Evolutionary conservation across 495 filamentous ascomycete species (phyloP).

Genomic region (Neurospora africana): DNA sequence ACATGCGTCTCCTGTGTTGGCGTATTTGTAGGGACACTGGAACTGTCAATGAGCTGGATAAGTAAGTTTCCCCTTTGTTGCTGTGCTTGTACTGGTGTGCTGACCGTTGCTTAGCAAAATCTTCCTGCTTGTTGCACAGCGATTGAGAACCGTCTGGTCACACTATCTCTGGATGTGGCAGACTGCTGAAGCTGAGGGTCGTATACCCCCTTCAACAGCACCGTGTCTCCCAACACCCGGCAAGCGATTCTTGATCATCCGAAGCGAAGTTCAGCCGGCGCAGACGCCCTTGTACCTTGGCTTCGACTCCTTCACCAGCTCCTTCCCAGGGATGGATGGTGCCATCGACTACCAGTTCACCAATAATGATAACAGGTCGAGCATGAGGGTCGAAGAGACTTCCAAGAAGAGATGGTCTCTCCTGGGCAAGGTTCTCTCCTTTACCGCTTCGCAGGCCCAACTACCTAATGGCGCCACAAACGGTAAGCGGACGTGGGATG

Average conservation of each 20-base stretch:
- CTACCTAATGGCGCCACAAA: background rate
- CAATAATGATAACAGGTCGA: constrained; percentile 1
- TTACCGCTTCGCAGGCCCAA: constrained; percentile 25
- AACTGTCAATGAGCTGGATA: constrained; percentile 53
- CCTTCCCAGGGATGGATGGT: constrained; percentile 2
- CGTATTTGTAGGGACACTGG: constrained; percentile 72
- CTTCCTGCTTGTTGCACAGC: constrained; percentile 55
- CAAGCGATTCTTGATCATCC: constrained; percentile 81
- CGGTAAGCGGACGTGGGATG: constrained; percentile 22
- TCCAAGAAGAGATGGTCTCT: constrained; percentile 59
- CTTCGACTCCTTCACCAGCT: constrained; percentile 30
- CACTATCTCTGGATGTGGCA: constrained; percentile 68
- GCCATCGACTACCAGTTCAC: constrained; percentile 5
- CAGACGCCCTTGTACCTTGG: constrained; percentile 36
- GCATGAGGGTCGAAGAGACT: constrained; percentile 2
- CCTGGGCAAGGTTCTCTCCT: constrained; percentile 56
- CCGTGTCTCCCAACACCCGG: constrained; percentile 86
- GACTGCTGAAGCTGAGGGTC: constrained; percentile 43
- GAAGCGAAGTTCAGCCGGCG: constrained; percentile 59
- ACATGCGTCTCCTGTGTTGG: constrained; percentile 90
- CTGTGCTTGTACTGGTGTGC: background rate
- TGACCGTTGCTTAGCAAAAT: constrained; percentile 42
- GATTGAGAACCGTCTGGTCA: constrained; percentile 65
- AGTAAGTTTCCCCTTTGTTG: constrained; percentile 40
- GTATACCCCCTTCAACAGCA: constrained; percentile 59